Evolutionary conservation across 495 filamentous ascomycete species (phyloP), one percentile per base, ranked within the genome.

Genomic region (Xylaria cubensis): DNA sequence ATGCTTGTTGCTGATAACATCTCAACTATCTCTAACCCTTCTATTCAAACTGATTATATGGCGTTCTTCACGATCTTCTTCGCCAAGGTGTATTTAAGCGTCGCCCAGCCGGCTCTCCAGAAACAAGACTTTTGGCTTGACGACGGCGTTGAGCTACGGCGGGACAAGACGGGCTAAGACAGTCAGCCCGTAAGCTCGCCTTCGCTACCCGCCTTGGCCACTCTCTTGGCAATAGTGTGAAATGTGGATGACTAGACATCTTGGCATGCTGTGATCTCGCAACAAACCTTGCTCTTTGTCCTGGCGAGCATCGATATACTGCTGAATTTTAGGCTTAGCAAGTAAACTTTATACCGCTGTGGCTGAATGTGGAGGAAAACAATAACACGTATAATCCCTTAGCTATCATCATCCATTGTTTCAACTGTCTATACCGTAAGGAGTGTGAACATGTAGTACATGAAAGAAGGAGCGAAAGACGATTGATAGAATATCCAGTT

Each of bases 111-210:
- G 67, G 67, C 53, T 62, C 24, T 55, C 39, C 41, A 51, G 41
- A 41, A 59, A 59, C 56, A 69, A 69, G 56, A 62, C 55, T 69
- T 69, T 69, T 69, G 67, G 67, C 67, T 69, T 69, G 41, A 61
- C 39, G 39, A 36, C 44, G 56, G 67, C 56, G 56, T 26, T 69
- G 53, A 58, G 53, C 56, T 41, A 36, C 3, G 41, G 21, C 53
- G 53, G 53, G 67, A 69, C 67, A 69, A 69, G 67, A 62, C 67
- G 17, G 19, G 8, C 66, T 44, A 61, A 69, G 66, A 51, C 51
- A 58, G 39, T 56, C 55, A 61, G 39, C 48, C 39, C 67, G 67
- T 69, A 59, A 62, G 67, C 67, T 24, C 21, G 26, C 44, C 32
- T 10, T 66, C 64, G 44, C 44, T 66, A 50, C 42, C 67, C 67